Conservation (phyloP, 1,284 basidiomycete species). For the Melampsora medusae region DNA sequence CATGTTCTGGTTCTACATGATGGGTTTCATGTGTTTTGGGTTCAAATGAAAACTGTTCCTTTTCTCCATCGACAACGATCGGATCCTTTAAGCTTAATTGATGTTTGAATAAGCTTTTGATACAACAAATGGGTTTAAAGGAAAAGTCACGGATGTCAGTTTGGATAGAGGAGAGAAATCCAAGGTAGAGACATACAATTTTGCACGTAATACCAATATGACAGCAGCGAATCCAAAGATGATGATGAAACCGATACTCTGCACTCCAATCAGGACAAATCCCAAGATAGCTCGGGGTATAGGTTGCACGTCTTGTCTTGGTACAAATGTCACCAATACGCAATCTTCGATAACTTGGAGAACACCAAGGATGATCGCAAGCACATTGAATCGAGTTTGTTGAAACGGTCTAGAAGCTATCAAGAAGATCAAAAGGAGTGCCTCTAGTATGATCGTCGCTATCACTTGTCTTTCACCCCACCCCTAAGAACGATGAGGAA, state of each 20-base stretch:
- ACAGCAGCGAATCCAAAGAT: conserved; percentile 50
- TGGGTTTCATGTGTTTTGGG: too few relatives aligned
- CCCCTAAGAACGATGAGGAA: conserved; percentile 48
- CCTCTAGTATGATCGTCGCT: conserved; percentile 51
- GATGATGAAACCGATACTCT: conserved; percentile 51
- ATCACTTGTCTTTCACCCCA: conserved; percentile 51
- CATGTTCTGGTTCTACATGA: too few relatives aligned
- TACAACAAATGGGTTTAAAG: too few relatives aligned
- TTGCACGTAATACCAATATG: not conserved
- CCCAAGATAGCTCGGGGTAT: conserved; percentile 53
- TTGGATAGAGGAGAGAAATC: not conserved
- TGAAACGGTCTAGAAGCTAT: conserved; percentile 50
- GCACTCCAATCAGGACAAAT: conserved; percentile 51
- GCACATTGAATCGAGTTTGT: conserved; percentile 50
- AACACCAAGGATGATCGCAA: conserved; percentile 50
- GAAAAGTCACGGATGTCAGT: not conserved
- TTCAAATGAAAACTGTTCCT: too few relatives aligned
- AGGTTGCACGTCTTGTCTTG: conserved; percentile 49
- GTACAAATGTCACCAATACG: conserved; percentile 51
- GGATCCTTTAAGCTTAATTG: too few relatives aligned
- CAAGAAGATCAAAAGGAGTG: conserved; percentile 50
- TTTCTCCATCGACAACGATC: too few relatives aligned
- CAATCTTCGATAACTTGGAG: conserved; percentile 51
- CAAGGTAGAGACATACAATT: not conserved
- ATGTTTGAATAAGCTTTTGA: too few relatives aligned